Evolutionary conservation across 208 protist genomes (phyloP).

Genomic region (Leishmania amazonensis): DNA sequence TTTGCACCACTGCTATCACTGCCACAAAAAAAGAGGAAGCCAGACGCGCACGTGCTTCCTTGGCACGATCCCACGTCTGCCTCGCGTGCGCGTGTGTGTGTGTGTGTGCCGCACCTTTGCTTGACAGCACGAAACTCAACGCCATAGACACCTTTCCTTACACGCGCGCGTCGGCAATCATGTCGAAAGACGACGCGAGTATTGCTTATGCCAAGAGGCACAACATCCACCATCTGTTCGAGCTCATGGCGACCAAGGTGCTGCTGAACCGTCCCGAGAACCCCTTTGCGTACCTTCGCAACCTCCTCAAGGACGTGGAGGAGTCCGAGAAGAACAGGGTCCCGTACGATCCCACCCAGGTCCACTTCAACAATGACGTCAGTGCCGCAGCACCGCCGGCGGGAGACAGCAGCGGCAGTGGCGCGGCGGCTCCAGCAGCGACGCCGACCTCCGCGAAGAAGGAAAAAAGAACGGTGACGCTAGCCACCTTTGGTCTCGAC

Average conservation of each 20-base stretch:
- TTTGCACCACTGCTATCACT: background rate
- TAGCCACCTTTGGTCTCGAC: conserved; percentile 89
- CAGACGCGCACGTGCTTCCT: background rate
- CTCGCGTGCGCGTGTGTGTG: background rate
- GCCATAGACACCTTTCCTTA: background rate
- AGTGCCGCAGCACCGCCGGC: background rate
- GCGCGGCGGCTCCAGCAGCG: background rate
- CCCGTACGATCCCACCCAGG: conserved; percentile 80
- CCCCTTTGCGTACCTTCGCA: conserved; percentile 83
- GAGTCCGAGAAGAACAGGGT: conserved; percentile 73
- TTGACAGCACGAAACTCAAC: background rate
- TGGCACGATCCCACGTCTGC: background rate
- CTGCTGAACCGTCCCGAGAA: conserved; percentile 88
- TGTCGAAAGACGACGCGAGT: conserved; percentile 75
- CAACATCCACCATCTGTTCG: conserved; percentile 93
- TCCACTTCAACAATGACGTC: conserved; percentile 43
- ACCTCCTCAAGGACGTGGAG: conserved; percentile 73
- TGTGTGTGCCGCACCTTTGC: background rate
- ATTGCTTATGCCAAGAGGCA: conserved; percentile 85
- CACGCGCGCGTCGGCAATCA: background rate
- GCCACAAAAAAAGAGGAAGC: background rate
- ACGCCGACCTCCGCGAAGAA: conserved; percentile 9
- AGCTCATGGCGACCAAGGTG: conserved; percentile 87
- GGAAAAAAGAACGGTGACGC: conserved; percentile 57
- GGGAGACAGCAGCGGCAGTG: background rate